These are phyloP conservation scores for Thamnidium elegans DNA, from an alignment of 192 early-diverging fungal species.

Conservation along the genomic window DNA sequence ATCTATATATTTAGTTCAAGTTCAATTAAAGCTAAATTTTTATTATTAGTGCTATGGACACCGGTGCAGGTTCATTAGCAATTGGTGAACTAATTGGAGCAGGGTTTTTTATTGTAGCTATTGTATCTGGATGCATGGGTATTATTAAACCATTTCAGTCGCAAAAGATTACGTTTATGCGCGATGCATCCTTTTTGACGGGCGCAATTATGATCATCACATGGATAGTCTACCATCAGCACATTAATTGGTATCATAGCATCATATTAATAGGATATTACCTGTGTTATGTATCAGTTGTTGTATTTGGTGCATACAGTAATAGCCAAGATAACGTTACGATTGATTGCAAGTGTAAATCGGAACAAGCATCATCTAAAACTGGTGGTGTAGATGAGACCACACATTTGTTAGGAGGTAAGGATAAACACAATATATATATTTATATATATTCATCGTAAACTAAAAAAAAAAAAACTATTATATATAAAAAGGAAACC, in stretches of 20 bases:
- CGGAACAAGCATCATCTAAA: neutral
- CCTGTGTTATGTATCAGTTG: conserved; percentile 55
- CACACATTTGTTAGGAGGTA: neutral
- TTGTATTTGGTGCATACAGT: conserved; percentile 34
- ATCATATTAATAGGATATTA: conserved; percentile 57
- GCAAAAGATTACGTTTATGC: conserved; percentile 61
- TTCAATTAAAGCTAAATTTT: conserved; percentile 8
- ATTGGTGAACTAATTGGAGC: conserved; percentile 89
- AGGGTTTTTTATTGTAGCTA: conserved; percentile 78
- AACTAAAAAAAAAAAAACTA: neutral
- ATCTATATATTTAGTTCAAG: neutral
- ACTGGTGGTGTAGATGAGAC: neutral
- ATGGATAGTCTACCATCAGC: conserved; percentile 47
- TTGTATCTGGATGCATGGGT: conserved; percentile 82
- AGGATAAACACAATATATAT: neutral
- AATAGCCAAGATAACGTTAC: neutral
- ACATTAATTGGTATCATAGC: conserved; percentile 52
- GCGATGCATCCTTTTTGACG: conserved; percentile 75
- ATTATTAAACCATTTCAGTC: conserved; percentile 76
- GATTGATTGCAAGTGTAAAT: too few relatives aligned
- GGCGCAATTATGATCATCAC: conserved; percentile 53
- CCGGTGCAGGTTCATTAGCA: conserved; percentile 76
- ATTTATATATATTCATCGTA: neutral
- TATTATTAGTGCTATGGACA: conserved; percentile 55
- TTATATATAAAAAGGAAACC: neutral